A percentile compares a stretch with the other conserved stretches of the same genome.
Evolutionary conservation across 108 stramenopile genomes (phyloP).

Genomic region (Fragilariopsis cylindrus): DNA sequence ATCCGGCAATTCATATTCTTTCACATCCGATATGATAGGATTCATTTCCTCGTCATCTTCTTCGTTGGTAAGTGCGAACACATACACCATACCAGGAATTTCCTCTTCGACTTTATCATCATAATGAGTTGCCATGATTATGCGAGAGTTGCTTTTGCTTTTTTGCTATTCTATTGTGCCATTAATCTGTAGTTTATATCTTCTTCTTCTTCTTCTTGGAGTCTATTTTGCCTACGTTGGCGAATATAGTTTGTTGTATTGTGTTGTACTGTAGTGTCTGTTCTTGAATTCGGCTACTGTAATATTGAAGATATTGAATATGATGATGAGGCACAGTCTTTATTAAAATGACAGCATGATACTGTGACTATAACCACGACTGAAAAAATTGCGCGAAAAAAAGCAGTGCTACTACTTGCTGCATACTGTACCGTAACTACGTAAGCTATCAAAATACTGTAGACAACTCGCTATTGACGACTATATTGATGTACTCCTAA

Average conservation of each 20-base stretch:
- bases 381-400: not conserved
- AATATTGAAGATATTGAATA: no score
- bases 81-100: conserved; percentile 3
- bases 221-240: conserved; percentile 1
- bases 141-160: not conserved
- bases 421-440: not conserved
- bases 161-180: not conserved
- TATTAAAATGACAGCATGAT: no score
- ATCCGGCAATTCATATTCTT: conserved; percentile 79
- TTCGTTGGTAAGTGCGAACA: not conserved
- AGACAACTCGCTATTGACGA: no score
- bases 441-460: not conserved
- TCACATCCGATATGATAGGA: conserved; percentile 56
- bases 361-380: no score
- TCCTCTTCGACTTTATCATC: conserved; percentile 7
- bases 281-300: no score
- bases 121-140: not conserved
- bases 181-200: not conserved
- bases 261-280: no score
- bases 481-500: no score
- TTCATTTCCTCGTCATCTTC: conserved; percentile 2
- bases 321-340: no score
- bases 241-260: not conserved
- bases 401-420: not conserved
- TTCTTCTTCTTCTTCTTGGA: not conserved